A percentile compares a stretch with the other conserved stretches of the same genome.
These are phyloP conservation scores for Alternaria burnsii DNA, from an alignment of 2,329 filamentous ascomycete genomes.

Conservation along the genomic window DNA sequence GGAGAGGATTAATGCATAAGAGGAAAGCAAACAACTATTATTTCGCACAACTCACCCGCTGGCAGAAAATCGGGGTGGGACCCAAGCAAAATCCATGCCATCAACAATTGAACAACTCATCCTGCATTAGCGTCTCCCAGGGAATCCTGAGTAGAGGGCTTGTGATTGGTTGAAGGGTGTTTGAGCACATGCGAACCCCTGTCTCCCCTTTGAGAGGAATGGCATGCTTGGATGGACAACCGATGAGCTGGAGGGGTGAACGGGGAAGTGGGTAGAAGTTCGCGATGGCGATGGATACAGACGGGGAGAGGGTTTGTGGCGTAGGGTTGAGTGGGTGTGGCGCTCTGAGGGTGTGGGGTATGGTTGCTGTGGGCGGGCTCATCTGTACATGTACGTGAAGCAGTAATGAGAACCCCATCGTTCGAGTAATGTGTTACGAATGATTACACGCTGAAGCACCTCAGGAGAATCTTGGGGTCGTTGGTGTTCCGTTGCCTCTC, in stretches of 20 bases:
- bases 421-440: neutral
- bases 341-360: neutral
- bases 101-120: conserved; percentile 50
- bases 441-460: neutral
- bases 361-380: neutral
- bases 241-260: conserved; percentile 16
- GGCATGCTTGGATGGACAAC: conserved; percentile 10
- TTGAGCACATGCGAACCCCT: conserved; percentile 15
- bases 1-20: conserved; percentile 14
- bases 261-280: conserved; percentile 8
- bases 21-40: conserved; percentile 31
- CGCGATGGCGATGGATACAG: neutral
- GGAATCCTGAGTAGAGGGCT: conserved; percentile 24
- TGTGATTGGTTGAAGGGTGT: conserved; percentile 34
- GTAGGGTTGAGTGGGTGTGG: neutral
- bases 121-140: conserved; percentile 49
- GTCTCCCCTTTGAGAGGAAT: neutral
- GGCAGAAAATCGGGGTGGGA: conserved; percentile 29
- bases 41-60: conserved; percentile 32
- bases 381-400: neutral
- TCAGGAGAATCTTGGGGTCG: neutral
- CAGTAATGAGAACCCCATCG: neutral
- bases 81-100: conserved; percentile 34
- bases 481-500: neutral
- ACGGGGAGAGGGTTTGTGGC: neutral